These are phyloP conservation scores for Macrotyloma uniflorum DNA, from an alignment of 306 rosid genomes.

Conservation along the genomic window DNA sequence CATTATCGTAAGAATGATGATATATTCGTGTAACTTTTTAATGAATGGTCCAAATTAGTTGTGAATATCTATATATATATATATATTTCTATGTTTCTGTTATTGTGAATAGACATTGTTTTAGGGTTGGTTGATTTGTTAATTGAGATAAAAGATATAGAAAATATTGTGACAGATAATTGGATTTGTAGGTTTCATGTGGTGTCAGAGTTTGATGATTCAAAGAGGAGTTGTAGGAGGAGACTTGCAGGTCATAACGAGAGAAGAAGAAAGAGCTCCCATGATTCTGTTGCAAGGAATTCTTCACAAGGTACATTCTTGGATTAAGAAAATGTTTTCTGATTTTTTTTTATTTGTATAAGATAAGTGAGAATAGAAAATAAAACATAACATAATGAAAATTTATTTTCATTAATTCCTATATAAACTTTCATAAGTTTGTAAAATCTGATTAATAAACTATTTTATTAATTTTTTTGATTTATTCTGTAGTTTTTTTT, in stretches of 20 bases:
- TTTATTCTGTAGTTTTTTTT: background rate
- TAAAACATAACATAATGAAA: background rate
- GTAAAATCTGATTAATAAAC: too few relatives aligned
- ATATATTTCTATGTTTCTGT: too few relatives aligned
- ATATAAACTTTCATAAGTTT: background rate
- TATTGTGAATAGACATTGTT: background rate
- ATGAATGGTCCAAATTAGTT: background rate
- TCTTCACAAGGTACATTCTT: constrained; percentile 55
- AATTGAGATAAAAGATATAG: background rate
- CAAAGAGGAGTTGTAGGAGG: constrained; percentile 93
- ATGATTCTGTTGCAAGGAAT: constrained; percentile 66
- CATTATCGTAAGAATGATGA: background rate
- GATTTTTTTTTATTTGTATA: background rate
- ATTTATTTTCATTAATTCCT: background rate
- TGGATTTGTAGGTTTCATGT: constrained; percentile 72
- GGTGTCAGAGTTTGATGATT: constrained; percentile 85
- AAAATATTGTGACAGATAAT: constrained; percentile 1
- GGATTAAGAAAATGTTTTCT: background rate
- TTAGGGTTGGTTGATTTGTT: background rate
- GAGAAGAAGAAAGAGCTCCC: constrained; percentile 88
- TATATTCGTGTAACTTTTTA: background rate
- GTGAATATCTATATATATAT: too few relatives aligned
- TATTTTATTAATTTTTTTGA: background rate
- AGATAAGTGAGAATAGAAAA: background rate
- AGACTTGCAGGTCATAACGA: constrained; percentile 97